A percentile compares a stretch with the other conserved stretches of the same genome.
Evolutionary conservation across 352 stramenopile genomes (phyloP).

Genomic region (Phytophthora melonis): DNA sequence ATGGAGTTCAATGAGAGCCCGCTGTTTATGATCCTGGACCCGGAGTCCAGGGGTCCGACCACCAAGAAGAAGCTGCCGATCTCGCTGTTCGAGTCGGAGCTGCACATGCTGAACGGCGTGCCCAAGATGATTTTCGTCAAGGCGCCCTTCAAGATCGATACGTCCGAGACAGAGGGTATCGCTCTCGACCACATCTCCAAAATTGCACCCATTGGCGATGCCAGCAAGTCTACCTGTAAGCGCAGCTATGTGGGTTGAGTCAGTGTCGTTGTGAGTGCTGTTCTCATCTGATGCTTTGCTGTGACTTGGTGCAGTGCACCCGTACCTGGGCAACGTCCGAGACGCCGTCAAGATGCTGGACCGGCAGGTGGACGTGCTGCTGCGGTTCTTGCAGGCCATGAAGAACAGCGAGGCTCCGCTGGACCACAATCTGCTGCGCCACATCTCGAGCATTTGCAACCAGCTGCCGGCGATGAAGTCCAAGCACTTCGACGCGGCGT

Average conservation of each 20-base stretch:
- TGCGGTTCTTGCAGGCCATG: slow-evolving; percentile 77
- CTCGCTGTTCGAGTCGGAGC: slow-evolving; percentile 85
- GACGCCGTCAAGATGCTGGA: slow-evolving; percentile 90
- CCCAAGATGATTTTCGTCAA: slow-evolving; percentile 93
- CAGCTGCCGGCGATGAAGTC: slow-evolving; percentile 83
- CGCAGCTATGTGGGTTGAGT: slow-evolving; percentile 3
- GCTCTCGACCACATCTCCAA: slow-evolving; percentile 92
- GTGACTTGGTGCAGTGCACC: slow-evolving; percentile 60
- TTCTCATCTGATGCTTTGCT: slow-evolving; percentile 22
- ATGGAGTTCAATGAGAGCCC: slow-evolving; percentile 91
- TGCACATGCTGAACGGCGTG: slow-evolving; percentile 85
- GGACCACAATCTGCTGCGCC: slow-evolving; percentile 83
- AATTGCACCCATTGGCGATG: slow-evolving; percentile 74
- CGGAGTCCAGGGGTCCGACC: slow-evolving; percentile 61
- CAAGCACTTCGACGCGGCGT: slow-evolving; percentile 76
- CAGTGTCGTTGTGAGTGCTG: background rate
- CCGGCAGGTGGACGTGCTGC: slow-evolving; percentile 79
- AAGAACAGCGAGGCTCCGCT: slow-evolving; percentile 76
- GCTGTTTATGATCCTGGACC: slow-evolving; percentile 83
- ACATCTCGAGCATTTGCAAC: slow-evolving; percentile 90
- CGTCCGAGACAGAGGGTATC: slow-evolving; percentile 88
- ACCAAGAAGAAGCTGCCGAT: slow-evolving; percentile 92
- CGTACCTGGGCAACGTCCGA: slow-evolving; percentile 80
- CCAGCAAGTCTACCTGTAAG: slow-evolving; percentile 78
- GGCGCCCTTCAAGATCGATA: slow-evolving; percentile 89